Evolutionary conservation across 2,329 filamentous ascomycete genomes (phyloP), one percentile per base, ranked within the genome.

Genomic region (Curvularia lunata): DNA sequence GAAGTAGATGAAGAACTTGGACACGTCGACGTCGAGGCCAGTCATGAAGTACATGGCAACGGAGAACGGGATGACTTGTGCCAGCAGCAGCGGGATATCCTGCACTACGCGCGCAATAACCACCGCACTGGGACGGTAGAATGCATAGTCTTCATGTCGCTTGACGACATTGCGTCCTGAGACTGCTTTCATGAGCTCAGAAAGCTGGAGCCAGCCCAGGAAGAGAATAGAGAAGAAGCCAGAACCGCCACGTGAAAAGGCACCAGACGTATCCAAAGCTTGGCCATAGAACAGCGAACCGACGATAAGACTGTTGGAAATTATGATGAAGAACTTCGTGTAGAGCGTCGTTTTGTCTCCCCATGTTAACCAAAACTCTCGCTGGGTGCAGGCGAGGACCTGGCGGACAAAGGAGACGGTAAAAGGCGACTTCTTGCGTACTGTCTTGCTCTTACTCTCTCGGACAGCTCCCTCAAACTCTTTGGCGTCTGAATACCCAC

Each of bases 281-380:
- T 88, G 81, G 12, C 86, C 90, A 67, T 92, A 91, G 77, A 95
- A 95, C 18, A 95, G 81, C 2, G 88, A 91, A 1, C 90, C 89
- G 52, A 93, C 88, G 60, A 96, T 91, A 9, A 96, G 81, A 54
- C 78, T 85, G 72, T 91, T 91, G 56, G 88, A 84, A 56, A 94
- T 77, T 67, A 92, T 90, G 71, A 92, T 91, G 76, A 92, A 90
- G 58, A 90, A 83, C 65, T 94, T 95, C 40, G 90, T 94, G 74
- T 64, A 64, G 1, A 95, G 81, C 0, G 90, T 89, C 0, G 87
- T 87, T 58, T 84, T 88, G 75, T 96, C 90, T 38, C 91, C 91
- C 71, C 85, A 84, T 27, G 92, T 85, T 28, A 96, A 83, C 88
- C 90, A 92, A 58, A 91, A 88, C 75, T 95, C 90, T 41, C 91